A percentile compares a stretch with the other conserved stretches of the same genome.
phyloP scores from a whole-genome alignment of 306 rosid species.

The Pterocarpus macrocarpus region DNA sequence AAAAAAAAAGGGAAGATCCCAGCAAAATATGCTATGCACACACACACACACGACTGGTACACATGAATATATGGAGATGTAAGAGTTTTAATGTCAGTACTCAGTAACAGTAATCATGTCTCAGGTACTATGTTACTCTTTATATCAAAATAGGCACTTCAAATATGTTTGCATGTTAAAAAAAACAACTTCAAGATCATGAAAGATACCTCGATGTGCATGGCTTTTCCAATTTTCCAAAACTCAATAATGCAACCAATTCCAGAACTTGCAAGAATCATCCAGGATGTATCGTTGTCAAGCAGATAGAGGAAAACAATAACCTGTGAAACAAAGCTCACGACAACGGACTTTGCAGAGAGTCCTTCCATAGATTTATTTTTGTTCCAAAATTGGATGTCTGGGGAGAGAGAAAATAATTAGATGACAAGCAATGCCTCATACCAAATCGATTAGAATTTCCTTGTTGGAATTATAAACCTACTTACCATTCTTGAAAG shows the following conservation, averaged over 20 bases:
- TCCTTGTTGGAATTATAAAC: background rate
- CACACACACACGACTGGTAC: background rate
- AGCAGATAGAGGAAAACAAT: conserved; percentile 91
- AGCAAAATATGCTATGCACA: conserved; percentile 20
- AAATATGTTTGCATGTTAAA: background rate
- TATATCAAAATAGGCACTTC: conserved; percentile 19
- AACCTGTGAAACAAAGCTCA: conserved; percentile 90
- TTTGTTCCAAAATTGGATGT: conserved; percentile 99
- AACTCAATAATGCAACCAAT: conserved; percentile 91
- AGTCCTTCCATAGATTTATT: conserved; percentile 99
- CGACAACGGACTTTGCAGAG: conserved; percentile 80
- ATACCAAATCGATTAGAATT: conserved; percentile 23
- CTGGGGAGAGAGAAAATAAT: conserved; percentile 56
- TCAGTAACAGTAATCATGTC: conserved; percentile 1
- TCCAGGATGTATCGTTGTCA: conserved; percentile 98
- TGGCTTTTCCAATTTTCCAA: conserved; percentile 99
- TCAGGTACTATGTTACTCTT: conserved; percentile 5
- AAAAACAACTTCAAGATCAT: conserved; percentile 22
- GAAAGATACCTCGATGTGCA: conserved; percentile 89
- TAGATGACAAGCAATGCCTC: conserved; percentile 40
- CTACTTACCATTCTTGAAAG: conserved; percentile 92
- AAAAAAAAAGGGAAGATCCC: background rate
- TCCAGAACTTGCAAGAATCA: conserved; percentile 98
- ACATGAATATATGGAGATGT: conserved; percentile 1
- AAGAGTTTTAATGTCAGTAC: background rate